These are phyloP conservation scores for Scopulariopsis brevicaulis DNA, from an alignment of 2,329 filamentous ascomycete species.

Conservation along the genomic window DNA sequence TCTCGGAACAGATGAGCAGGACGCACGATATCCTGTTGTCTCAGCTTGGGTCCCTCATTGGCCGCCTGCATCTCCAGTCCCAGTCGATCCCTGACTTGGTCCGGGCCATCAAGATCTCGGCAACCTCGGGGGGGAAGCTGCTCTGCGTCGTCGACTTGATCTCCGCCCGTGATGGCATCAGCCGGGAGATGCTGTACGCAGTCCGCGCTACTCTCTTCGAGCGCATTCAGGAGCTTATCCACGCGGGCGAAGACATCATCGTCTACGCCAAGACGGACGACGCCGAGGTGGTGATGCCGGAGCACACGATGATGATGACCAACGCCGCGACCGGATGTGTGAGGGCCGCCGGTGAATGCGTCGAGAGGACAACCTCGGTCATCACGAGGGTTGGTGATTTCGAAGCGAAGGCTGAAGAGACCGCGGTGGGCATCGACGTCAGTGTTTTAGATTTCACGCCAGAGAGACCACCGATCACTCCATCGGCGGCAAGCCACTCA, in stretches of 20 bases:
- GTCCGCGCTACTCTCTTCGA: conserved; percentile 69
- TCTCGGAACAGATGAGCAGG: conserved; percentile 69
- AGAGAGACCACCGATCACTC: conserved; percentile 13
- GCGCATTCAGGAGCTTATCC: conserved; percentile 68
- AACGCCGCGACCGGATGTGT: conserved; percentile 79
- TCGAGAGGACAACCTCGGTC: conserved; percentile 72
- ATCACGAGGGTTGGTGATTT: conserved; percentile 88
- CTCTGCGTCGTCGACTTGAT: conserved; percentile 73
- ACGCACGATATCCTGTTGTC: conserved; percentile 85
- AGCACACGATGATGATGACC: conserved; percentile 66
- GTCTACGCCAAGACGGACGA: conserved; percentile 55
- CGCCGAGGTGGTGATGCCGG: conserved; percentile 69
- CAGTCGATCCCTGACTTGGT: conserved; percentile 77
- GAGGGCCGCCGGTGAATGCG: conserved; percentile 80
- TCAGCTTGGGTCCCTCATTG: conserved; percentile 86
- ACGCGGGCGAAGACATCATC: conserved; percentile 71
- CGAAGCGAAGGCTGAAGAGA: conserved; percentile 63
- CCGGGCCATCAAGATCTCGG: conserved; percentile 71
- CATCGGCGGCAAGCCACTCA: conserved; percentile 18
- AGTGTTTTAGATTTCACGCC: conserved; percentile 32
- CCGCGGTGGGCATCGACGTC: conserved; percentile 41
- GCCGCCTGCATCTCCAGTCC: conserved; percentile 80
- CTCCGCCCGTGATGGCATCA: conserved; percentile 62
- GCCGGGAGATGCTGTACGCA: conserved; percentile 53
- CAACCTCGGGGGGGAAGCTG: conserved; percentile 68